Conservation (phyloP, 176 grass and related monocot species). For the Carex cristatella region DNA sequence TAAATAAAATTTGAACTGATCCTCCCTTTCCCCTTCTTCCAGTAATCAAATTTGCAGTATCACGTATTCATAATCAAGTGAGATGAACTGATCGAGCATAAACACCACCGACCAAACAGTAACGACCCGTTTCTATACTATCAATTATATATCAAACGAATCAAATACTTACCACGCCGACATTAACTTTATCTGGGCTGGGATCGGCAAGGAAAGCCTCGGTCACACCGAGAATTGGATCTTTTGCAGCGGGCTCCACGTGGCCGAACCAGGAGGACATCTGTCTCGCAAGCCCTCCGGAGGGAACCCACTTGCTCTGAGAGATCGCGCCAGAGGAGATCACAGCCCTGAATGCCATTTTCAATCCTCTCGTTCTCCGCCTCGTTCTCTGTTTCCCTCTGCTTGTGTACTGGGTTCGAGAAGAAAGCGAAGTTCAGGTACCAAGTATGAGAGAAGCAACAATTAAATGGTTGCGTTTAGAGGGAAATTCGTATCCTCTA, state of each 20-base stretch:
- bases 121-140: no score
- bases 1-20: neutral
- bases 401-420: neutral
- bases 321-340: constrained; percentile 29
- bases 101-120: neutral
- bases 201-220: constrained; percentile 95
- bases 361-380: neutral
- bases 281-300: constrained; percentile 28
- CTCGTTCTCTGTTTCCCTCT: neutral
- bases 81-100: neutral
- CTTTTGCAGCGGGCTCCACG: constrained; percentile 87
- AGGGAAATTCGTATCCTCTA: neutral
- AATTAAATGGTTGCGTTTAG: neutral
- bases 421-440: constrained; percentile 4
- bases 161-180: constrained; percentile 59
- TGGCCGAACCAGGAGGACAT: constrained; percentile 71
- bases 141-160: neutral
- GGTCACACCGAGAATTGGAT: constrained; percentile 95
- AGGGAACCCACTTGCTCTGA: constrained; percentile 2
- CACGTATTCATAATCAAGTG: neutral
- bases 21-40: neutral
- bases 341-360: constrained; percentile 31
- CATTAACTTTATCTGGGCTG: constrained; percentile 72
- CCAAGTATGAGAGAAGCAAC: neutral
- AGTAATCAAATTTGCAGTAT: neutral